Base-by-base conservation (phyloP, 345 rosid species). In the Isatis tinctoria region DNA sequence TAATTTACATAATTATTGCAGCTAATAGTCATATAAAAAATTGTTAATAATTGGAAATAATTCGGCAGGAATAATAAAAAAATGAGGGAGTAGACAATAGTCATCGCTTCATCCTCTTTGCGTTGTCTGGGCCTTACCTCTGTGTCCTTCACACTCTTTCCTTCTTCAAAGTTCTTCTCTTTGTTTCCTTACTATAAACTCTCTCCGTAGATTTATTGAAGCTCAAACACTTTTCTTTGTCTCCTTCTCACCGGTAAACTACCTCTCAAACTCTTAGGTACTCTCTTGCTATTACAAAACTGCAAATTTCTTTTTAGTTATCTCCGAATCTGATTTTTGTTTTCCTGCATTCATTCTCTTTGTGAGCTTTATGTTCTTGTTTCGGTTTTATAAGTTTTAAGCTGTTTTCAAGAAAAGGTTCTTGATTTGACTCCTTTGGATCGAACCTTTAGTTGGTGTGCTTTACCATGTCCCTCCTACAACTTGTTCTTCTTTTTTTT, bases 131-230 rank as follows among this genome's bases (percentile, higher is more conserved):
- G 65, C 66, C 75, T 76, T 76, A 36, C 66, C 44, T 62, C 65
- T 74, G 72, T 76, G 72, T 76, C 75, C 65, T 53, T 54, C 43
- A 69, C 79, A 76, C 75, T 76, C 76, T 70, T 69, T 76, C 78
- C 52, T 60, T 52, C 35, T 63, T 54, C 66, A 41, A 61, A 68
- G 64, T 9, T 35, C 22, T 11, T 54, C 59, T 43, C 65, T 30
- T 40, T 40, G 33, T 40, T 10, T 20, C 18, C 33, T 22, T 3
- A 76, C 64, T 60, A 40, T 75, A 69, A 61, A 69, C 65, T 65
- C 43, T 65, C 56, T 57, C 54, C 43, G 32, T 18, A 56, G 64
- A 69, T 57, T 69, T 41, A 27, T 30, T 59, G 0, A 53, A 75
- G 24, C 65, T 68, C 69, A 20, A 26, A 41, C 56, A 61, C 65